Evolutionary conservation across 177 flowering plant genomes (phyloP), one percentile per base, ranked within the genome.

Genomic region (Vitis hybrid): DNA sequence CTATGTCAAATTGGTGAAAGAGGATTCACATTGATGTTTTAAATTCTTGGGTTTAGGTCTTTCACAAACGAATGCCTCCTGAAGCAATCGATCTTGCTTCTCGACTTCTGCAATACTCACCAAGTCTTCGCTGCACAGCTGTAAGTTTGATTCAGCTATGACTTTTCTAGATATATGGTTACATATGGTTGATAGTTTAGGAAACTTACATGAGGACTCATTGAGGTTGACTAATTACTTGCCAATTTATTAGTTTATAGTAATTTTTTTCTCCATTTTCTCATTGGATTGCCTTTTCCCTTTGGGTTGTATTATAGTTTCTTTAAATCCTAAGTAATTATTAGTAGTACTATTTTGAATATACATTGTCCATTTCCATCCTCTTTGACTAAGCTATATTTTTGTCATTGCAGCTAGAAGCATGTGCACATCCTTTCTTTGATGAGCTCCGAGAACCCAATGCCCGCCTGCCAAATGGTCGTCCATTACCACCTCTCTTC

Each of bases 61-160:
- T 86, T 70, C 84, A 84, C 76, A 84, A 86, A 69, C 69, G 84
- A 71, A 83, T 85, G 90, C 90, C 90, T 65, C 90, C 90, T 10
- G 90, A 86, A 76, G 90, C 90, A 54, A 85, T 86, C 64, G 88
- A 86, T 78, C 83, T 86, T 52, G 84, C 86, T 34, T 86, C 88
- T n/a, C 70, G 90, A 14, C 79, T 86, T 59, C 80, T 86, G 50
- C 90, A 86, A 59, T 84, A 86, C 65, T 84, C 88, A 53, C 90
- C 90, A 60, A 86, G 84, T 78, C 86, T 86, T 20, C 84, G 90
- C 3, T 81, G 88, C 70, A 78, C 88, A 13, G 88, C 88, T 31
- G 90, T 86, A 69, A 83, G 88, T 81, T 68, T 26, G 14, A 50
- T 52, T 16, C 9, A 18, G 2, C 10, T 20, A 22, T 51, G 29